Conservation (phyloP, 139 green algal species). For the Deuterostichococcus epilithicus region DNA sequence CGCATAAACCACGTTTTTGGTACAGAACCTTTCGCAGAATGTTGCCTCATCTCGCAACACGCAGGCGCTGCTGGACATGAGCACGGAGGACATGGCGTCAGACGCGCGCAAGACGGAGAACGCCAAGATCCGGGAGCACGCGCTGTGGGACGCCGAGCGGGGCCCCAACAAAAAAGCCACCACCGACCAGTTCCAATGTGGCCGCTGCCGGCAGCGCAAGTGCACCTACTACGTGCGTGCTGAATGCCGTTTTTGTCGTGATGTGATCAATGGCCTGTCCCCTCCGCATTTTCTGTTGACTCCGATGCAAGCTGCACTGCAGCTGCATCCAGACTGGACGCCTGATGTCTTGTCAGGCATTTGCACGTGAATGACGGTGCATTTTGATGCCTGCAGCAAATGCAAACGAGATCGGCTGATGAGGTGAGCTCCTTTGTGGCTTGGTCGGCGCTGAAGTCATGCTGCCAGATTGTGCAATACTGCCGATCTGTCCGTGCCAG, state of each 20-base stretch:
- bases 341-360: neutral
- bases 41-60: too few species aligned
- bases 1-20: too few species aligned
- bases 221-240: conserved; percentile 61
- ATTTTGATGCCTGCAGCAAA: conserved; percentile 40
- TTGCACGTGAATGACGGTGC: neutral
- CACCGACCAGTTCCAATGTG: conserved; percentile 90
- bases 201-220: conserved; percentile 88
- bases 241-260: neutral
- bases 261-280: neutral
- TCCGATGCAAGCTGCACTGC: neutral
- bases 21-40: too few species aligned
- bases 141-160: conserved; percentile 71
- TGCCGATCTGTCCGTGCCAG: too few species aligned
- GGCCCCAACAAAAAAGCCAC: conserved; percentile 55
- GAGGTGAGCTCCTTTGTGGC: conserved; percentile 70
- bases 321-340: neutral
- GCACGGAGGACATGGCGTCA: conserved; percentile 86
- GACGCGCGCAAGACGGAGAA: conserved; percentile 75
- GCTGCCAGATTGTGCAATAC: too few species aligned
- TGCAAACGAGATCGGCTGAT: conserved; percentile 72
- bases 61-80: conserved; percentile 66
- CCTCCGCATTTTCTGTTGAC: neutral
- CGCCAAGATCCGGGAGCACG: conserved; percentile 75
- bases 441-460: too few species aligned